phyloP scores from a whole-genome alignment of 108 stramenopile species.

The Seminavis robusta region DNA sequence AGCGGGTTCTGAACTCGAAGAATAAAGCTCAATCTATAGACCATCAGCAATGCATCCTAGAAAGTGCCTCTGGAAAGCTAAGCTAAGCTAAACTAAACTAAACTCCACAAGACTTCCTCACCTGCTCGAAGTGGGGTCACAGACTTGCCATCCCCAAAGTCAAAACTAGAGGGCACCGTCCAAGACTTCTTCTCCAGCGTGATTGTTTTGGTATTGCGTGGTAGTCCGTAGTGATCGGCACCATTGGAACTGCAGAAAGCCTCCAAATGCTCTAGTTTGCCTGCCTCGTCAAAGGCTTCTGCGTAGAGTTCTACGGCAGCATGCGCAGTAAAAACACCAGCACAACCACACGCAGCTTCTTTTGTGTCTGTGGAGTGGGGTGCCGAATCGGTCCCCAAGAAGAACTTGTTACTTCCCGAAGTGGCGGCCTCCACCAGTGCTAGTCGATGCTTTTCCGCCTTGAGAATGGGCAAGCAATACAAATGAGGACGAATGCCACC shows the following conservation, averaged over 20 bases:
- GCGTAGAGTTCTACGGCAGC: slow-evolving; percentile 94
- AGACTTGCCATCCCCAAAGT: slow-evolving; percentile 56
- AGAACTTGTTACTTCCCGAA: slow-evolving; percentile 90
- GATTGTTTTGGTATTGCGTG: slow-evolving; percentile 57
- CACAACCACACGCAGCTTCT: slow-evolving; percentile 91
- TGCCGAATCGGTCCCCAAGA: slow-evolving; percentile 97
- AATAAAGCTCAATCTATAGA: too few species aligned
- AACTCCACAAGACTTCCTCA: slow-evolving; percentile 78
- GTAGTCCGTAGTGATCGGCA: slow-evolving; percentile 92
- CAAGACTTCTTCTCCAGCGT: slow-evolving; percentile 78
- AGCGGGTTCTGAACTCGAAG: too few species aligned
- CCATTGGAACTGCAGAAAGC: slow-evolving; percentile 87
- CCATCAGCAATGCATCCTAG: too few species aligned
- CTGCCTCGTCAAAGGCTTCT: slow-evolving; percentile 89
- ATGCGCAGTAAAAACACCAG: slow-evolving; percentile 95
- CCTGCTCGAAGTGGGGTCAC: slow-evolving; percentile 87
- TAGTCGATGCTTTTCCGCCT: slow-evolving; percentile 92
- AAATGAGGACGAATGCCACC: slow-evolving; percentile 97
- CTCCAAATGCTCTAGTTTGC: slow-evolving; percentile 86
- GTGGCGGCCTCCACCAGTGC: slow-evolving; percentile 91
- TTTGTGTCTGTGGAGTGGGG: slow-evolving; percentile 87
- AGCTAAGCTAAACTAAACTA: too few species aligned
- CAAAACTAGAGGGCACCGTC: slow-evolving; percentile 68
- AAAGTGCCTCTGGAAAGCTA: too few species aligned
- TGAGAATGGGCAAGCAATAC: slow-evolving; percentile 98